phyloP scores from a whole-genome alignment of 305 asterid genomes.

The Solanum hybrid region DNA sequence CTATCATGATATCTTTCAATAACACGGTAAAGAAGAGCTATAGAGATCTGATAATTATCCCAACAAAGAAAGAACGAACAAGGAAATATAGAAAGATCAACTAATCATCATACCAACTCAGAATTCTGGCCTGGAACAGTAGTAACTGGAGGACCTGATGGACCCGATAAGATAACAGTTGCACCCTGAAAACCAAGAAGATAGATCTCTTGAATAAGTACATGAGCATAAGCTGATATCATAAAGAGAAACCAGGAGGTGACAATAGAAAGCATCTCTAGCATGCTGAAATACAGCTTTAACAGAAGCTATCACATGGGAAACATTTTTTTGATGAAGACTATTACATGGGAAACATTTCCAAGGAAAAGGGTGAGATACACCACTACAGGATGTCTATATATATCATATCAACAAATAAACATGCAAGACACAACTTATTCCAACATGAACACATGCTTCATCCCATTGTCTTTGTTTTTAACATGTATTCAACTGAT shows the following conservation, averaged over 20 bases:
- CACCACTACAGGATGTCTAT: neutral
- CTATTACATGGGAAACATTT: neutral
- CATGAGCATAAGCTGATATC: neutral
- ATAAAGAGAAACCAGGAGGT: neutral
- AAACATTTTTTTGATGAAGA: neutral
- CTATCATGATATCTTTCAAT: constrained; percentile 1
- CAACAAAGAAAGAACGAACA: neutral
- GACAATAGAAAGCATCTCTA: neutral
- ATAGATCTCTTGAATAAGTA: constrained; percentile 2
- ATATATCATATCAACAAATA: neutral
- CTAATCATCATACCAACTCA: constrained; percentile 62
- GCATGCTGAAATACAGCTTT: neutral
- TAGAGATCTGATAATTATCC: neutral
- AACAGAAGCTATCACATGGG: neutral
- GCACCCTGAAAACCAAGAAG: constrained; percentile 62
- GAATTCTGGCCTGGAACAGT: constrained; percentile 80
- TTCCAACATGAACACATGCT: neutral
- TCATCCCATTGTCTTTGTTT: neutral
- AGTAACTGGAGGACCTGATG: constrained; percentile 89
- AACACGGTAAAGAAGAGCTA: neutral
- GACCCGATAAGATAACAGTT: constrained; percentile 84
- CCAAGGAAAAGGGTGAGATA: neutral
- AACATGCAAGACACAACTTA: neutral
- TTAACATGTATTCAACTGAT: constrained; percentile 1
- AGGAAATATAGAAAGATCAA: neutral